phyloP scores from a whole-genome alignment of 2,329 filamentous ascomycete genomes.

The Escovopsis sp. region DNA sequence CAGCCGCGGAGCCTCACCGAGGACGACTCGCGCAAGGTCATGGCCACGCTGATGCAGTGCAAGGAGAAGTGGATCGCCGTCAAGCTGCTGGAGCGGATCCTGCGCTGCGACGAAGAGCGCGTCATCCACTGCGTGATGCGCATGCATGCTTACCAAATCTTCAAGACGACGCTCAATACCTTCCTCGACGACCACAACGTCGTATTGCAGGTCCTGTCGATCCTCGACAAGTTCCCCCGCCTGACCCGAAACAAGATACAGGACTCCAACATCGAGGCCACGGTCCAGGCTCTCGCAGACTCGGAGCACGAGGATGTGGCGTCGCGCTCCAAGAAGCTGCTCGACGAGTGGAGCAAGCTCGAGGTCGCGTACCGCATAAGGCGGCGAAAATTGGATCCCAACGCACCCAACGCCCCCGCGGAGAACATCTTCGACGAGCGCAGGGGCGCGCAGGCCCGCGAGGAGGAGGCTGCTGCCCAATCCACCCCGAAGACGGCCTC shows the following conservation, averaged over 20 bases:
- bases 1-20: conserved; percentile 68
- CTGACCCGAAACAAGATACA: conserved; percentile 94
- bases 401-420: conserved; percentile 43
- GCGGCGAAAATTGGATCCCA: conserved; percentile 69
- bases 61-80: conserved; percentile 99
- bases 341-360: conserved; percentile 78
- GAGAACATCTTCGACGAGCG: conserved; percentile 49
- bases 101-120: conserved; percentile 71
- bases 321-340: conserved; percentile 52
- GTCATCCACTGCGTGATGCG: conserved; percentile 80
- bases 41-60: conserved; percentile 93
- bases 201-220: conserved; percentile 74
- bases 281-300: conserved; percentile 51
- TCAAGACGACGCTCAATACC: conserved; percentile 71
- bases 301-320: conserved; percentile 64
- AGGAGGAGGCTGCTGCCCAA: conserved; percentile 24
- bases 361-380: conserved; percentile 88
- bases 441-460: conserved; percentile 31
- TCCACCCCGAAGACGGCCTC: conserved; percentile 26
- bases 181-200: conserved; percentile 88
- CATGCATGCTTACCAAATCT: conserved; percentile 93
- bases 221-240: conserved; percentile 76
- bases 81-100: conserved; percentile 81
- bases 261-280: conserved; percentile 85
- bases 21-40: conserved; percentile 78